Base-by-base conservation (phyloP, 371 early-diverging fungal genomes). In the Capniomyces stellatus region DNA sequence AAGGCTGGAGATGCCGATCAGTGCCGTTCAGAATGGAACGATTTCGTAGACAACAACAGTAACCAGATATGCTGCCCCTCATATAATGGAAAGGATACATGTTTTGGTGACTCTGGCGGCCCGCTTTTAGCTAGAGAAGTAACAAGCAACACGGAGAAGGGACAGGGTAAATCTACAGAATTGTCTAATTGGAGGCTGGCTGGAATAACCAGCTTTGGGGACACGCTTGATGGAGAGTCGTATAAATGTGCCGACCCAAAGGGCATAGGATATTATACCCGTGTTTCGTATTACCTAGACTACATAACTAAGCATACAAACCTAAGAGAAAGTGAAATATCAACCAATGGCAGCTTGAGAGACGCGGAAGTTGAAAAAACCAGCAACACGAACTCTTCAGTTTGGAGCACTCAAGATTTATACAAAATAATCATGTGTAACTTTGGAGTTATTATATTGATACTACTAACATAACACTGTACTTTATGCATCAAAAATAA, bases 81-180 rank as follows among this genome's bases (percentile, higher is more conserved):
- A 1, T 58, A 55, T 2, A 47, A 51, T 0, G 72, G 70, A 1
- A 58, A 56, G 27, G 73, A 71, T 54, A 67, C 73, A 0, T 72
- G 73, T 46, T 44, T 44, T 23, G 73, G 73, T 4, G 73, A 72
- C 28, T 64, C 65, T 13, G 73, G 73, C 1, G 72, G 73, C 23
- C 73, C 73, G 1, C 44, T 72, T 24, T 28, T 55, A 3, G 54
- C 68, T 6, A 18, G 18, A 51, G 24, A 51, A 51, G 4, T 19
- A 12, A 35, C 13, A 3, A 30, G 31, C 29, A n/a, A 18, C 6
- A n/a, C n/a, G n/a, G n/a, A n/a, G n/a, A n/a, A n/a, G n/a, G n/a
- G n/a, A n/a, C n/a, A n/a, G n/a, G n/a, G n/a, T n/a, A 18, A 23
- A 51, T 24, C 6, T 4, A 24, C 3, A 2, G 8, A 8, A 3